Evolutionary conservation across 768 basidiomycete genomes (phyloP), one percentile per base, ranked within the genome.

Genomic region (Dioszegia crocea): DNA sequence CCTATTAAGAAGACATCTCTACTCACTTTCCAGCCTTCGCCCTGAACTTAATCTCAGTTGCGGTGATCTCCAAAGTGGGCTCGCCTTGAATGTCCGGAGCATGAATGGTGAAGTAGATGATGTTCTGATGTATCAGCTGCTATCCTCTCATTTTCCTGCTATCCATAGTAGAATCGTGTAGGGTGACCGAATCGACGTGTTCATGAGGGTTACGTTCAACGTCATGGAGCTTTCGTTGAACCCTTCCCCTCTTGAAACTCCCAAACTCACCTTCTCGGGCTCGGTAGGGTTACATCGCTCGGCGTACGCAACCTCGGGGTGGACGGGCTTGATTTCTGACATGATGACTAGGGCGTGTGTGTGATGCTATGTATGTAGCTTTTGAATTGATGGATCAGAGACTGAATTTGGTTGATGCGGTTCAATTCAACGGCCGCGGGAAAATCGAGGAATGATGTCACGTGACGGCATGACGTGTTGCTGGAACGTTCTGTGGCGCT

Each of bases 231-330:
- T n/a, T n/a, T n/a, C n/a, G n/a, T n/a, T n/a, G n/a, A n/a, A n/a
- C n/a, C n/a, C n/a, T n/a, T n/a, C n/a, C n/a, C n/a, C n/a, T n/a
- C n/a, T n/a, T n/a, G n/a, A n/a, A n/a, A n/a, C n/a, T n/a, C n/a
- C n/a, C n/a, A 30, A 70, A 64, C 76, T 40, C 45, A 89, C 92
- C 82, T 92, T 92, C 46, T 81, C 82, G 30, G 84, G 80, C 14
- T 80, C 83, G 11, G 80, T 69, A 16, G 77, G 82, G 39, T 85
- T 88, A 81, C 87, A 89, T 67, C 94, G 85, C 79, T 98, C 93
- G 45, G 94, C 93, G 91, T 93, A 98, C 1, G 92, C 82, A 33
- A 94, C 81, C 79, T 96, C 91, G 36, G 93, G 93, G 77, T 91
- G 89, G 17, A 66, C 40, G 63, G 61, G 33, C 27, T 41, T 47